phyloP scores from a whole-genome alignment of 2,329 filamentous ascomycete species.

The Teratosphaeria viscida region DNA sequence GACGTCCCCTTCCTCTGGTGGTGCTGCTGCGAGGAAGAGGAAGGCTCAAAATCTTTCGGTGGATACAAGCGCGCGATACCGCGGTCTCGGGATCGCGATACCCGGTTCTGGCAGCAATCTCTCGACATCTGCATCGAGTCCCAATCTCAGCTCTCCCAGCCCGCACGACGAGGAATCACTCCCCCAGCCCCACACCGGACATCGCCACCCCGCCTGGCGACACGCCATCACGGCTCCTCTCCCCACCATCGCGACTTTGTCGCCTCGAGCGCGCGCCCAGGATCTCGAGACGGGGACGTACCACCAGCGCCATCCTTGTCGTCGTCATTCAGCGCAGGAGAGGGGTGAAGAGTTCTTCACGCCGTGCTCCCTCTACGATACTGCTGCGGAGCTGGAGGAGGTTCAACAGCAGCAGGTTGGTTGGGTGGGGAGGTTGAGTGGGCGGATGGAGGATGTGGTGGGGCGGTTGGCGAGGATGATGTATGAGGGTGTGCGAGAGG shows the following conservation, averaged over 20 bases:
- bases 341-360: neutral
- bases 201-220: conserved; percentile 1
- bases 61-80: conserved; percentile 9
- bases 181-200: neutral
- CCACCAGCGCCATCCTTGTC: neutral
- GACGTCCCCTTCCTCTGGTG: neutral
- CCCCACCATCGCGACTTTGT: neutral
- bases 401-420: neutral
- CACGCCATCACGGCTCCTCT: conserved; percentile 7
- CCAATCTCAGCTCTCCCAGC: neutral
- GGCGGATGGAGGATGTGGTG: conserved; percentile 12
- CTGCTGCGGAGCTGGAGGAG: neutral
- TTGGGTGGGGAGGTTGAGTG: conserved; percentile 10
- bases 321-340: neutral
- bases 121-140: neutral
- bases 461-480: conserved; percentile 11
- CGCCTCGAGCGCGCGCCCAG: neutral
- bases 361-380: neutral
- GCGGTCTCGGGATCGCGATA: conserved; percentile 9
- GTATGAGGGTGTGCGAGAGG: conserved; percentile 11
- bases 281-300: neutral
- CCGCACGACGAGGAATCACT: conserved; percentile 5
- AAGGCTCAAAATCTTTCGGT: conserved; percentile 4
- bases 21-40: neutral
- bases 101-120: neutral